Percentiles rank a stretch among this genome's conserved stretches.
Conservation (phyloP, 345 rosid species). For the Hibiscus mutabilis region DNA sequence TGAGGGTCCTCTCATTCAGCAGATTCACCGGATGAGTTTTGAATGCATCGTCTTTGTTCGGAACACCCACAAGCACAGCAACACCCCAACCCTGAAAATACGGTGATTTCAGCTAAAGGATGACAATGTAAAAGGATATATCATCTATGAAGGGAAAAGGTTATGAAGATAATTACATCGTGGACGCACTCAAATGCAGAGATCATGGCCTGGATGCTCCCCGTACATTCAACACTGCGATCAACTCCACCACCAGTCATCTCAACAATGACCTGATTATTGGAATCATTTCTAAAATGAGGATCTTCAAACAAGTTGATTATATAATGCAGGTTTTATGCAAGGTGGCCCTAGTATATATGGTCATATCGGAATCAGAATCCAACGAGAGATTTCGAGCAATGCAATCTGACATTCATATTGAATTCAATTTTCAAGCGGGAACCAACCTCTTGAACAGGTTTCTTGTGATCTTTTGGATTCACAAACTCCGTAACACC, state of each 20-base stretch:
- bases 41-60: constrained; percentile 50
- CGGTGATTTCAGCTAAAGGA: not conserved
- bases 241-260: constrained; percentile 80
- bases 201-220: constrained; percentile 65
- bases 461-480: no score
- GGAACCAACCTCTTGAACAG: no score
- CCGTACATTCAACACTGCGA: constrained; percentile 70
- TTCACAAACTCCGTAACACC: no score
- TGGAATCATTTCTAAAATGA: not conserved
- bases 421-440: no score
- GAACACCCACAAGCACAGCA: constrained; percentile 58
- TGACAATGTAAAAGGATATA: not conserved
- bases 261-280: constrained; percentile 51
- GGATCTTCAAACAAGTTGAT: not conserved
- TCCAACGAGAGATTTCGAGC: not conserved
- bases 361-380: not conserved
- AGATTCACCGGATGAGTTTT: constrained; percentile 53
- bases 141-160: not conserved
- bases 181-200: constrained; percentile 87
- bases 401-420: no score
- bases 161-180: constrained; percentile 34
- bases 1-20: constrained; percentile 58
- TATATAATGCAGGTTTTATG: not conserved
- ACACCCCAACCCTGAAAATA: constrained; percentile 65
- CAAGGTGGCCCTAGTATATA: not conserved